Percentiles rank a stretch among this genome's conserved stretches.
phyloP scores from a whole-genome alignment of 495 filamentous ascomycete species.

The Lepidopterella palustris region DNA sequence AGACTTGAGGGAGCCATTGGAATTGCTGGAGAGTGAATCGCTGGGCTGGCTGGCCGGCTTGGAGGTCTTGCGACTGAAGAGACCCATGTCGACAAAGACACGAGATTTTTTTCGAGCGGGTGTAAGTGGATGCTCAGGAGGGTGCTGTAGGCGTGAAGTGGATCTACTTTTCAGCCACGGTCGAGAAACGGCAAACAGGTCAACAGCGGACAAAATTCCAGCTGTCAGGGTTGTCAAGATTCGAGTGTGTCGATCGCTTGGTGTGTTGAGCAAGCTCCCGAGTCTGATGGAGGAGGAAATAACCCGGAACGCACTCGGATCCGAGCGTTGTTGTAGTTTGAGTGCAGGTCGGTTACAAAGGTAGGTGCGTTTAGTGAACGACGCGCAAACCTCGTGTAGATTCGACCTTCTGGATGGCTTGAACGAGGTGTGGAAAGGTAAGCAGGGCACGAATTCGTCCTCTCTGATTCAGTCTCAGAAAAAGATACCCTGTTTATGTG shows the following conservation, averaged over 20 bases:
- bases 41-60: conserved; percentile 43
- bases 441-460: too few species aligned
- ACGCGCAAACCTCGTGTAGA: too few species aligned
- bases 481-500: too few species aligned
- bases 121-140: not conserved
- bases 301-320: not conserved
- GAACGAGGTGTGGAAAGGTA: not conserved
- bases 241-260: not conserved
- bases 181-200: not conserved
- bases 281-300: not conserved
- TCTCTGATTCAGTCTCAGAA: too few species aligned
- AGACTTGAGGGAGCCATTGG: conserved; percentile 52
- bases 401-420: too few species aligned
- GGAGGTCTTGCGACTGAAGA: conserved; percentile 58
- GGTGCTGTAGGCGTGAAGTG: not conserved
- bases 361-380: too few species aligned
- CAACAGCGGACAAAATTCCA: too few species aligned
- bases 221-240: too few species aligned
- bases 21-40: conserved; percentile 46
- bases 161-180: not conserved
- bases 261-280: not conserved
- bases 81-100: conserved; percentile 45
- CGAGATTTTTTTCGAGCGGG: not conserved
- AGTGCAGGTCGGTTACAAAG: too few species aligned
- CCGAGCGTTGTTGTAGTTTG: not conserved